These are phyloP conservation scores for Russula lepida DNA, from an alignment of 768 basidiomycete species.

Conservation along the genomic window DNA sequence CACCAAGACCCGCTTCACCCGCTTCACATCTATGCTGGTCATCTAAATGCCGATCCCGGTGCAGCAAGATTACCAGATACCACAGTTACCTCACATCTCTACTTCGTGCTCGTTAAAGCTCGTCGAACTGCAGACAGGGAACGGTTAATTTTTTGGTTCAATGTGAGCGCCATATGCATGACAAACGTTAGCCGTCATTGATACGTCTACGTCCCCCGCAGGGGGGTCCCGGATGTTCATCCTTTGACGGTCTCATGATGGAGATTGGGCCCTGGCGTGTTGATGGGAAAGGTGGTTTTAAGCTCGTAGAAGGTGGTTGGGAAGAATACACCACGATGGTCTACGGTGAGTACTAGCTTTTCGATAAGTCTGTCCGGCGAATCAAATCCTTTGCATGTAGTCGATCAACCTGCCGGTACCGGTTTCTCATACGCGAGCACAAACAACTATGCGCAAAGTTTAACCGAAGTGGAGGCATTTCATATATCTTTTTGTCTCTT, in stretches of 20 bases:
- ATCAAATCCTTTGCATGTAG: conserved; percentile 34
- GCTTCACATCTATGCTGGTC: conserved; percentile 77
- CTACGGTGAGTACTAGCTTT: conserved; percentile 53
- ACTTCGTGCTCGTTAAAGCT: conserved; percentile 86
- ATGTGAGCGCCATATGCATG: conserved; percentile 46
- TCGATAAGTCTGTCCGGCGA: neutral
- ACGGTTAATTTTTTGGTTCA: conserved; percentile 93
- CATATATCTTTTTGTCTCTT: neutral
- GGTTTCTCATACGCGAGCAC: conserved; percentile 88
- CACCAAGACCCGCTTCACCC: conserved; percentile 63
- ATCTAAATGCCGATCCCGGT: conserved; percentile 72
- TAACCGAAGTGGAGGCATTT: conserved; percentile 47
- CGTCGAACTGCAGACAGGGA: conserved; percentile 83
- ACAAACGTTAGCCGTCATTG: neutral
- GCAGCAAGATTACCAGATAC: conserved; percentile 39
- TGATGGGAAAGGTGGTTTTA: conserved; percentile 64
- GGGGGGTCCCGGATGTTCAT: conserved; percentile 97
- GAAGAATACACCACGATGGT: conserved; percentile 95
- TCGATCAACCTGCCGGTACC: conserved; percentile 96
- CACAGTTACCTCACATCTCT: conserved; percentile 71
- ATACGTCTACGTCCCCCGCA: conserved; percentile 25
- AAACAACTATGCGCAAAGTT: conserved; percentile 73
- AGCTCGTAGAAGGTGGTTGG: conserved; percentile 82
- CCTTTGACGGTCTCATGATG: conserved; percentile 97
- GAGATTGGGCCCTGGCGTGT: conserved; percentile 91